Base-by-base conservation (phyloP, 805 yeast genomes). In the Teunomyces gatunensis region DNA sequence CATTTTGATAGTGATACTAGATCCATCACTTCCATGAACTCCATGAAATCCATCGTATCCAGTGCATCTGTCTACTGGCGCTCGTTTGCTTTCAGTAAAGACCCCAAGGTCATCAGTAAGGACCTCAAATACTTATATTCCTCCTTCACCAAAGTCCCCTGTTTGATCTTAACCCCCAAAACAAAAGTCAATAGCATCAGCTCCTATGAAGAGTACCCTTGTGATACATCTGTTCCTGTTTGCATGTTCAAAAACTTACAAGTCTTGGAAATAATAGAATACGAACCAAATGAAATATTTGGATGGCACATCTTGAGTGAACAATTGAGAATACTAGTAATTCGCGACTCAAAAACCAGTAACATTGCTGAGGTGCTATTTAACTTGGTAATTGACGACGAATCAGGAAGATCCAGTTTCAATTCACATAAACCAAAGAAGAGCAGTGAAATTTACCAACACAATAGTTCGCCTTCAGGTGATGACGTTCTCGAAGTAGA, bases 141-240 rank as follows among this genome's bases (percentile, higher is more conserved):
- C 13, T 82, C 85, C 3, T 84, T 83, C 61, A 79, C 86, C 3
- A 83, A 83, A 52, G 67, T 83, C 23, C 88, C 89, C 0, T 81
- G 87, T 58, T 69, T 83, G 44, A 66, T 85, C 30, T 59, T 83
- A 47, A 77, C 83, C 10, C 84, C 84, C 9, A 84, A 81, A 51
- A 72, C 80, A 5, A 80, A 80, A 51, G 77, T 84, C 13, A 77
- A 72, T 51, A 65, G 80, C 39, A 83, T 83, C 25, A 75, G 71
- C 43, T 82, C 83, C 2, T 84, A 81, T 59, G 87, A 83, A 56
- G 88, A 83, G 58, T 83, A 79, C 58, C 89, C 88, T 0, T 83
- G 84, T 59, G 89, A 84, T 56, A 81, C 87, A 3, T 76, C 85
- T 4, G 83, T 84, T 6, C 88, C 89, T 2, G 59, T 84, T n/a